Base-by-base conservation (phyloP, 352 stramenopile species). In the Phytophthora pisi region DNA sequence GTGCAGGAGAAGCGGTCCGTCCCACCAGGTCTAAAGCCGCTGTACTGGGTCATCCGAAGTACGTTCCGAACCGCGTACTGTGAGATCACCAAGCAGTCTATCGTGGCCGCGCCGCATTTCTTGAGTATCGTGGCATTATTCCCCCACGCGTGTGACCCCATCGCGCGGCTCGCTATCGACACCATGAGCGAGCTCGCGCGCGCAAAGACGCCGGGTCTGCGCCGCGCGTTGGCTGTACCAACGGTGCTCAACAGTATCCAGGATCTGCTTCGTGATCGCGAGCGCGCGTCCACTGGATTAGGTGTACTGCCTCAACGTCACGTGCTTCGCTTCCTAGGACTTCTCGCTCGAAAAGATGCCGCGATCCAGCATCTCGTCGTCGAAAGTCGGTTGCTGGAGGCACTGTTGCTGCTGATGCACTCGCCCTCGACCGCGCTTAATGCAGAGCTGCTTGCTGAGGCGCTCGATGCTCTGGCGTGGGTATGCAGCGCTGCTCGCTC, bases 401-500 rank as follows among this genome's bases (percentile, higher is more conserved):
- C 73, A 2, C 65, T 84, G 4, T 26, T 88, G 18, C 31, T 77
- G 3, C 49, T 91, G 16, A 42, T 88, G n/a, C 79, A 89, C n/a
- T 85, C 77, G 1, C 71, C 81, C 2, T 55, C 78, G 3, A 77
- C 72, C 0, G 53, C 70, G 2, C 42, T 84, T 1, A 70, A 83
- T 40, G 40, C 54, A 11, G 61, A 82, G 5, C 45, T 92, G 0
- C 63, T 91, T 4, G 67, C 55, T n/a, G 75, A 81, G 20, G 72
- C 61, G 18, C 50, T 92, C 0, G 81, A 92, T 38, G 68, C 82
- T 1, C 64, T 91, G 4, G 84, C 82, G 3, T 91, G 82, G 80
- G 60, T 86, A 8, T 82, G 71, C 6, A 88, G 81, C 15, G 64
- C 69, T 0, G 52, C 53, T 15, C 51, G 23, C n/a, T 75, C 68